Percentiles rank a stretch among this genome's conserved stretches.
Evolutionary conservation across 768 basidiomycete genomes (phyloP).

Genomic region (Phylloporus scabripes): DNA sequence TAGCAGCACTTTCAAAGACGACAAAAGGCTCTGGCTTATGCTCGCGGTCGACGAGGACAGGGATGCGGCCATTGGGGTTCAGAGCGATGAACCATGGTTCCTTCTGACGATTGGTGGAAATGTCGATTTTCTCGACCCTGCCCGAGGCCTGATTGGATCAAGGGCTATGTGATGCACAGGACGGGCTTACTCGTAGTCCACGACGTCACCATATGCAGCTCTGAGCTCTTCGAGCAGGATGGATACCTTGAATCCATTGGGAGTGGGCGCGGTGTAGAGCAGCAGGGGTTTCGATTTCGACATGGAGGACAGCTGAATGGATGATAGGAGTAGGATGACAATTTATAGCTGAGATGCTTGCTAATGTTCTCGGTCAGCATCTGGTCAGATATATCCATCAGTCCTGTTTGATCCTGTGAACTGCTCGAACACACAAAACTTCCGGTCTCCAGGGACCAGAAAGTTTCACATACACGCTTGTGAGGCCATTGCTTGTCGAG

Average conservation of each 20-base stretch:
- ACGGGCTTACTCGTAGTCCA: slow-evolving; percentile 47
- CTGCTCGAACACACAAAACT: no score
- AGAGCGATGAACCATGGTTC: slow-evolving; percentile 71
- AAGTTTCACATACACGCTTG: no score
- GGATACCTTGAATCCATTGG: slow-evolving; percentile 52
- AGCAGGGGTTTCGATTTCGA: slow-evolving; percentile 15
- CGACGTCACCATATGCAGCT: slow-evolving; percentile 38
- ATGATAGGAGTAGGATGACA: background rate
- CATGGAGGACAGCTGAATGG: slow-evolving; percentile 9
- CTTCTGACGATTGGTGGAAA: slow-evolving; percentile 70
- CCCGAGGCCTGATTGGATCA: background rate
- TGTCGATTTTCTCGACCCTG: slow-evolving; percentile 50
- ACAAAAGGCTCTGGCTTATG: slow-evolving; percentile 49
- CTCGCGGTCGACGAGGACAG: slow-evolving; percentile 56
- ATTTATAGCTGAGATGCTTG: background rate
- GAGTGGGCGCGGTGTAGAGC: slow-evolving; percentile 28
- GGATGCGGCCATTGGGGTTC: slow-evolving; percentile 73
- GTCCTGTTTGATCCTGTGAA: no score
- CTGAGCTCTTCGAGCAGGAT: slow-evolving; percentile 61
- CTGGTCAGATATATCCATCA: no score
- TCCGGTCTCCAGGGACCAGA: no score
- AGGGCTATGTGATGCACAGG: background rate
- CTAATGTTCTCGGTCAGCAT: background rate
- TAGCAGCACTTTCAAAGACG: slow-evolving; percentile 77
- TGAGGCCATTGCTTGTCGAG: no score